Evolutionary conservation across 2,329 filamentous ascomycete species (phyloP), one percentile per base, ranked within the genome.

Genomic region (Diplodia scrobiculata): DNA sequence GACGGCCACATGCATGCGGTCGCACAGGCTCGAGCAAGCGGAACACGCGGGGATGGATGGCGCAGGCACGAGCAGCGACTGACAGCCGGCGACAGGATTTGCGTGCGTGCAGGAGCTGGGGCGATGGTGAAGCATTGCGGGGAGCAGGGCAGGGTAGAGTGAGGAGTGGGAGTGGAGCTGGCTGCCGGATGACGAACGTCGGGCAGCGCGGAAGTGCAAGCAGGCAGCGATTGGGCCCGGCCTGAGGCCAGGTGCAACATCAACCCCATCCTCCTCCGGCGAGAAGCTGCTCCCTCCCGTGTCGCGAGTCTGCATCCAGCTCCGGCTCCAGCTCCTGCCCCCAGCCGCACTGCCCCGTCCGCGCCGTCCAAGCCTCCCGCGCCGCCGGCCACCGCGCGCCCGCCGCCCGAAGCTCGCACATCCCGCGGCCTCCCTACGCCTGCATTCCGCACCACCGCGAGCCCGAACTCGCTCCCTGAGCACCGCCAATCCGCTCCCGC

Each of bases 231-330:
- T 60, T 60, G 55, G 55, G 55, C 55, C 29, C 29, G 7, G 29
- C 29, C 5, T 5, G 7, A 48, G 36, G 55, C 17, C 14, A 13
- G 34, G 55, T 48, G 55, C 55, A 60, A 48, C 55, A 60, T 47
- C 55, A 58, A 14, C 55, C n/a, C 10, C 38, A 60, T 14, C 34
- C 25, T 13, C 21, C 53, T 41, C 27, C 19, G 36, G 9, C 36
- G 3, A 11, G 53, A 41, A 25, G 53, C 58, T 48, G 55, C 55
- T 48, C 92, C 10, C 34, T 36, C 10, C 10, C 34, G 9, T 91
- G 0, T 88, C 91, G 2, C 88, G 88, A 59, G 86, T 86, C 79
- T 36, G 11, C 34, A 13, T 36, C 25, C 25, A 96, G 91, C 29
- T 32, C 60, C 96, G 25, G 25, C 25, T 36, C 25, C 25, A 96